A percentile compares a stretch with the other conserved stretches of the same genome.
These are phyloP conservation scores for Raphanus sativus DNA, from an alignment of 345 rosid genomes.

Conservation along the genomic window DNA sequence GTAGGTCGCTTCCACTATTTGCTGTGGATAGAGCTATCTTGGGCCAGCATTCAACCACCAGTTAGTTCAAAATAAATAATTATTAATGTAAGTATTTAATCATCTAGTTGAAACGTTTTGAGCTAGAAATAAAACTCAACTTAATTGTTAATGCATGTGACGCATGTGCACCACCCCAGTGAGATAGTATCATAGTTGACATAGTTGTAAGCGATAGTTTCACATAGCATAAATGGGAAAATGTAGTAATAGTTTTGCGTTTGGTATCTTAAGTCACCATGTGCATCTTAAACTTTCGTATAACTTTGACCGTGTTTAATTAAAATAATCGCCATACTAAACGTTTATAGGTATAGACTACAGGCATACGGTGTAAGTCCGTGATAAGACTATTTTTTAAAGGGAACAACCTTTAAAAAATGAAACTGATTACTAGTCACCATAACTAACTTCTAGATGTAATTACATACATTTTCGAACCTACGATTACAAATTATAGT, in stretches of 20 bases:
- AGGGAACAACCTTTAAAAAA: background rate
- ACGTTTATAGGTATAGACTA: background rate
- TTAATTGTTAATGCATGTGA: slow-evolving; percentile 37
- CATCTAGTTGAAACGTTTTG: slow-evolving; percentile 14
- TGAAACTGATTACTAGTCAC: no score
- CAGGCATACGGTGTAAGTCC: background rate
- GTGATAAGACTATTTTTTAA: background rate
- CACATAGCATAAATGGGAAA: background rate
- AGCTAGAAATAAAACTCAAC: background rate
- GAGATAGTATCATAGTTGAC: background rate
- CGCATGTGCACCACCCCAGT: slow-evolving; percentile 36
- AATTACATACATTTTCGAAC: background rate
- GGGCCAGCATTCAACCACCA: slow-evolving; percentile 40
- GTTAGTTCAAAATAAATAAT: slow-evolving; percentile 10
- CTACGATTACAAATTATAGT: background rate
- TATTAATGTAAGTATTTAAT: slow-evolving; percentile 5
- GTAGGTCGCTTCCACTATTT: slow-evolving; percentile 27
- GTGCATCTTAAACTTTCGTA: background rate
- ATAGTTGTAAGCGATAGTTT: background rate
- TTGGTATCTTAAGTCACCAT: background rate
- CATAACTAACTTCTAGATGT: background rate
- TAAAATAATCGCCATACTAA: background rate
- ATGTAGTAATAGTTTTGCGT: background rate
- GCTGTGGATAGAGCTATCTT: slow-evolving; percentile 23
- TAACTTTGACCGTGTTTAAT: slow-evolving; percentile 13